Base-by-base conservation (phyloP, 177 flowering plant species). In the Telopea speciosissima region DNA sequence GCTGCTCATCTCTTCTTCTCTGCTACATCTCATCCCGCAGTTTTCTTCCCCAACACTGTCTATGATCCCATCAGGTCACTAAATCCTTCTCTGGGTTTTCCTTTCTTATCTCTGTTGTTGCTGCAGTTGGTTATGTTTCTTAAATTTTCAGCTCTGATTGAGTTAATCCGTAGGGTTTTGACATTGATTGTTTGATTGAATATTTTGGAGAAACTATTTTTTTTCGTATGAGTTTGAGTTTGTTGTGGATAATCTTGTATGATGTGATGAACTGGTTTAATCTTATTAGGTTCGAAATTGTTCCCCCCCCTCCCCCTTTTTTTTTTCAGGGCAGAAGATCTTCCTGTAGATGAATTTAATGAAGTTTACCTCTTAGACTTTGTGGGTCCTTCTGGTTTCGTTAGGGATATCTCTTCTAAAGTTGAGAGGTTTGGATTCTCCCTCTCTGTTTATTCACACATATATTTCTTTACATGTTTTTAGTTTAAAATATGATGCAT, bases 1-100 rank as follows among this genome's bases (percentile, higher is more conserved):
- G 95, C 93, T 3, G 93, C 98, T 31, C 86, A 90, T 63, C 87
- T 93, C 58, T 91, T 84, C 79, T 91, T 90, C 81, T 83, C 88
- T 5, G 81, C 90, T 63, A 59, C 83, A 16, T 78, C 83, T 26
- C 73, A 33, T 24, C 85, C 88, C 17, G 80, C 78, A 2, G 78
- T 83, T 19, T 92, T 85, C 86, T 89, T 87, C 69, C 97, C 98
- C 72, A 91, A 91, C 79, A 81, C 90, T 0, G 93, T 91, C 68
- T 91, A 87, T 76, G 62, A 70, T 24, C 93, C 96, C 67, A 66
- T 88, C 78, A 85, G 80, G 79, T 74, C 42, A 11, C 25, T 65
- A 13, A 23, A 22, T 64, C 12, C 12, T 17, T 36, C 40, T 36
- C 40, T 36, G 9, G 40, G 14, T 56, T 0, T 65, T 58, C 11